These are phyloP conservation scores for Xylariales sp. DNA, from an alignment of 2,329 filamentous ascomycete species.

Conservation along the genomic window DNA sequence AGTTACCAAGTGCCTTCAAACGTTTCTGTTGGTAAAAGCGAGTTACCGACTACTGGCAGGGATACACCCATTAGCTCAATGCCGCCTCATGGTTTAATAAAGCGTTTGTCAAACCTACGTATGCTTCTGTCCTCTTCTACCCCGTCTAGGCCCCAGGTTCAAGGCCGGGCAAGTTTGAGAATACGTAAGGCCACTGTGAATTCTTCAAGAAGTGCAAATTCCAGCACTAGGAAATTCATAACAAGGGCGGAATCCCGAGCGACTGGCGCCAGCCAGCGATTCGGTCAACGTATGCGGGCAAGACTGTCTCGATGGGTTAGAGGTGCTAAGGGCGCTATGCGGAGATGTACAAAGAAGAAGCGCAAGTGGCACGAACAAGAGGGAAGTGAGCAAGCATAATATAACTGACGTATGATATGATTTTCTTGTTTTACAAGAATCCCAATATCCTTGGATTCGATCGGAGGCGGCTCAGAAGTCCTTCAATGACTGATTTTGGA, in stretches of 20 bases:
- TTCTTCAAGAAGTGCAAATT: constrained; percentile 32
- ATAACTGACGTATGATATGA: constrained; percentile 27
- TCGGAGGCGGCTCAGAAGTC: constrained; percentile 36
- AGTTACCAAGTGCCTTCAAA: constrained; percentile 27
- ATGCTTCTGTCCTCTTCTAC: constrained; percentile 38
- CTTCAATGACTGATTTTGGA: constrained; percentile 45
- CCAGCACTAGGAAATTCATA: constrained; percentile 25
- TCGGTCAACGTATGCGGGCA: constrained; percentile 44
- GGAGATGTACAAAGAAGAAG: constrained; percentile 39
- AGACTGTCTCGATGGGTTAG: constrained; percentile 47
- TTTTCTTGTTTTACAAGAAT: constrained; percentile 33
- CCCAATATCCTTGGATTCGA: constrained; percentile 47
- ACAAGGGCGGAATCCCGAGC: constrained; percentile 23
- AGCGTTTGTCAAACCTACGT: constrained; percentile 45
- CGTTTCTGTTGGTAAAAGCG: constrained; percentile 19
- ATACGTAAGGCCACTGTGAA: constrained; percentile 19
- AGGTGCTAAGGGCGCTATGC: constrained; percentile 44
- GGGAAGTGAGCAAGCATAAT: constrained; percentile 26
- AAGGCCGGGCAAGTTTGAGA: constrained; percentile 12
- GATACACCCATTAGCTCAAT: constrained; percentile 26
- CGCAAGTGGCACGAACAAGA: constrained; percentile 15
- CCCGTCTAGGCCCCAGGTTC: constrained; percentile 4
- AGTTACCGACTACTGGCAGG: constrained; percentile 22
- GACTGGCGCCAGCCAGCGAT: constrained; percentile 28
- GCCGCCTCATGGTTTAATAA: constrained; percentile 42